These are phyloP conservation scores for Alternaria dauci DNA, from an alignment of 2,329 filamentous ascomycete species.

Conservation along the genomic window DNA sequence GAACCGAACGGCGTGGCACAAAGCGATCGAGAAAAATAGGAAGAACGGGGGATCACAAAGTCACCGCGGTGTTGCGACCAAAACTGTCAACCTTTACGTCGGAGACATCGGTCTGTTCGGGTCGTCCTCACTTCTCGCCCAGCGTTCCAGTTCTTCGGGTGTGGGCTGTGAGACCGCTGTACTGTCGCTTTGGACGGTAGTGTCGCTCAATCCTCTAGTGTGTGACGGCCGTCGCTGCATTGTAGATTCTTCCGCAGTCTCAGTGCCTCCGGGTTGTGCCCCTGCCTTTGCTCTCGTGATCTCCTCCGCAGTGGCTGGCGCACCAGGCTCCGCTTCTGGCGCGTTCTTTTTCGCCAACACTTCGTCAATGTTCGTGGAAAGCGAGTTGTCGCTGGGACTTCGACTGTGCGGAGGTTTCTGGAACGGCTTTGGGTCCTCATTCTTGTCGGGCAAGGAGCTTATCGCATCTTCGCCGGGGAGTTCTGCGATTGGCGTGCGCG, in stretches of 20 bases:
- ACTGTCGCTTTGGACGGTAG: conserved; percentile 43
- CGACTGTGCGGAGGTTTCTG: conserved; percentile 30
- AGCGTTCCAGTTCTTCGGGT: conserved; percentile 43
- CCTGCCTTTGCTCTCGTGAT: background rate
- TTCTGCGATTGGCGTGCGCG: conserved; percentile 40
- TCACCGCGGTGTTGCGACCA: background rate
- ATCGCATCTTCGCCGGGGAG: conserved; percentile 42
- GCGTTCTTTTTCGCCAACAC: conserved; percentile 25
- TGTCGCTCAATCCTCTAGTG: conserved; percentile 42
- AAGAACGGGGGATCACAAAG: background rate
- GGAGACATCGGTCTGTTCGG: conserved; percentile 25
- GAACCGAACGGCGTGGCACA: background rate
- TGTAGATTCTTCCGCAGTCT: background rate
- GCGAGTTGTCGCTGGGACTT: conserved; percentile 38
- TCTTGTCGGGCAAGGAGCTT: conserved; percentile 23
- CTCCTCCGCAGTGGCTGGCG: conserved; percentile 4
- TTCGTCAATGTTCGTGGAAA: conserved; percentile 42
- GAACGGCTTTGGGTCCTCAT: conserved; percentile 26
- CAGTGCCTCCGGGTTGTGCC: background rate
- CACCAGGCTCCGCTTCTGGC: background rate
- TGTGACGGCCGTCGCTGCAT: conserved; percentile 42
- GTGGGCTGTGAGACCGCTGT: conserved; percentile 48
- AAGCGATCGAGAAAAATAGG: background rate
- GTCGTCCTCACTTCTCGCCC: conserved; percentile 26
- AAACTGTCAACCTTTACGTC: conserved; percentile 1